Evolutionary conservation across 257 asterid genomes (phyloP).

Genomic region (Solanum chilense): DNA sequence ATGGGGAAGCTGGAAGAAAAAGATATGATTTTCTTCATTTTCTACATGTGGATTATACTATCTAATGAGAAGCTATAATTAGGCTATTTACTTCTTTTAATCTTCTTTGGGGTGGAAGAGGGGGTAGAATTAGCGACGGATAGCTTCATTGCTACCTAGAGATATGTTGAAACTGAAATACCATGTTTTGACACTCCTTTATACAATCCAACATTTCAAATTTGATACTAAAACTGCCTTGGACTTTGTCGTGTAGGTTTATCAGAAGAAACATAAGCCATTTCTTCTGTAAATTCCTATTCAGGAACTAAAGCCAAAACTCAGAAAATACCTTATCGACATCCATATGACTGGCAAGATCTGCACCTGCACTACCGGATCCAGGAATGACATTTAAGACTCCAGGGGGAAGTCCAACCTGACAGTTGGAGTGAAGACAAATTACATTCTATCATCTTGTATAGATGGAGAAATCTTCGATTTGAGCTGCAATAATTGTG

Average conservation of each 20-base stretch:
- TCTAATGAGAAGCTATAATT: background rate
- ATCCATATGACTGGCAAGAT: constrained; percentile 76
- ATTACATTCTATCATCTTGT: background rate
- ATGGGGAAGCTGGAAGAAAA: background rate
- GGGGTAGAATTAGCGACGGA: background rate
- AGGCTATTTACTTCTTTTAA: background rate
- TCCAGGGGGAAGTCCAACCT: constrained; percentile 44
- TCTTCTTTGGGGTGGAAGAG: background rate
- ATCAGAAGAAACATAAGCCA: background rate
- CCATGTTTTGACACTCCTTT: background rate
- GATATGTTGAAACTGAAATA: background rate
- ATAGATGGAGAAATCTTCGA: background rate
- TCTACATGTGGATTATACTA: background rate
- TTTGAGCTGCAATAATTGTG: background rate
- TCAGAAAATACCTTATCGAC: constrained; percentile 48
- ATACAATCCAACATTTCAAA: background rate
- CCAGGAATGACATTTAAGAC: constrained; percentile 63
- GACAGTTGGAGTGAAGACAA: background rate
- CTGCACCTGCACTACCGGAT: constrained; percentile 73
- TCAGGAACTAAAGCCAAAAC: background rate
- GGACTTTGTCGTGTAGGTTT: background rate
- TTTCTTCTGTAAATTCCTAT: background rate
- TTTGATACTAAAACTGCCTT: background rate
- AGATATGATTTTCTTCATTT: background rate
- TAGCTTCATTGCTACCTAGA: background rate